These are phyloP conservation scores for Sporothrix phasma DNA, from an alignment of 2,329 filamentous ascomycete genomes.

Conservation along the genomic window DNA sequence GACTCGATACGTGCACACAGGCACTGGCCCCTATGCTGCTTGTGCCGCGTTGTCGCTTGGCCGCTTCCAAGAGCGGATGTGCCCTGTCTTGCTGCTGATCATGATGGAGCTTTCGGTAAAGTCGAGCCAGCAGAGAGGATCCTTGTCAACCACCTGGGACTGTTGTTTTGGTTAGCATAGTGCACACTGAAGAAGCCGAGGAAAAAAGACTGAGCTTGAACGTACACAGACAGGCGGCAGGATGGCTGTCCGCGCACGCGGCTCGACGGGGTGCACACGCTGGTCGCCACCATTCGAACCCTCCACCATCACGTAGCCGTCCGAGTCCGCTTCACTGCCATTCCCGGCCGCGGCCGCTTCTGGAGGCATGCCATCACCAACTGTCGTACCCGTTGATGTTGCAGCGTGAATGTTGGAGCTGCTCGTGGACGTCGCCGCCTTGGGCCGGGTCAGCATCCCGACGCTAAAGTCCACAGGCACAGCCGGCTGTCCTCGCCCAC, in stretches of 20 bases:
- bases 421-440: slow-evolving; percentile 51
- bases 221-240: slow-evolving; percentile 81
- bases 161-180: slow-evolving; percentile 27
- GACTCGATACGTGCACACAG: background rate
- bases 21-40: background rate
- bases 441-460: slow-evolving; percentile 88
- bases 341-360: slow-evolving; percentile 37
- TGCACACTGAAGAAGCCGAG: background rate
- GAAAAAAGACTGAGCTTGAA: slow-evolving; percentile 25
- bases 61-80: slow-evolving; percentile 34
- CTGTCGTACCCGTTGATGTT: background rate
- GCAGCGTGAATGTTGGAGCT: slow-evolving; percentile 9
- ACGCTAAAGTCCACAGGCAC: slow-evolving; percentile 93
- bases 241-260: slow-evolving; percentile 73
- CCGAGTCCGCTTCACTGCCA: slow-evolving; percentile 41
- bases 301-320: slow-evolving; percentile 30
- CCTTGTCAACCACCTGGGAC: slow-evolving; percentile 74
- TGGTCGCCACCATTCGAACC: slow-evolving; percentile 36
- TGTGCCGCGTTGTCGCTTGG: slow-evolving; percentile 30
- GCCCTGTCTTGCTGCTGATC: slow-evolving; percentile 84
- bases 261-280: slow-evolving; percentile 67
- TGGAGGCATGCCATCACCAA: slow-evolving; percentile 24
- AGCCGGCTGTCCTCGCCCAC: slow-evolving; percentile 89
- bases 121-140: slow-evolving; percentile 82
- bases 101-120: slow-evolving; percentile 91